phyloP scores from a whole-genome alignment of 345 rosid species.

The Schrenkiella parvula region DNA sequence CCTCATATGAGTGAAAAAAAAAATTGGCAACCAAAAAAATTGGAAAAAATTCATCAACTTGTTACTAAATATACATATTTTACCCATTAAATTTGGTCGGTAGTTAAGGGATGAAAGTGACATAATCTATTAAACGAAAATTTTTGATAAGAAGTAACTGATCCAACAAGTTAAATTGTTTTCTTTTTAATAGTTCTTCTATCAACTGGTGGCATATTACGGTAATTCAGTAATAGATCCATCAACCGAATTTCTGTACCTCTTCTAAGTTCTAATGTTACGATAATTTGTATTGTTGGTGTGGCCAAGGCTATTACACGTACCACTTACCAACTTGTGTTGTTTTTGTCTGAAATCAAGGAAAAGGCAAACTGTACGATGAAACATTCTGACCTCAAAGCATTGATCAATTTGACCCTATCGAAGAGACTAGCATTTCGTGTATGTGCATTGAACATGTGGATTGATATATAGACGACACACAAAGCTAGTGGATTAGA shows the following conservation, averaged over 20 bases:
- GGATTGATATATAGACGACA: background rate
- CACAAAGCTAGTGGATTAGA: conserved; percentile 8
- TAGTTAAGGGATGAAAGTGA: too few relatives aligned
- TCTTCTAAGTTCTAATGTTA: background rate
- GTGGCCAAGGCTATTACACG: background rate
- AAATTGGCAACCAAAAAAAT: too few relatives aligned
- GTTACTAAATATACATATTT: too few relatives aligned
- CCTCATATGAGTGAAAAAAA: too few relatives aligned
- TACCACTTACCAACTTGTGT: background rate
- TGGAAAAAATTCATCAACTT: too few relatives aligned
- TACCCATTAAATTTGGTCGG: too few relatives aligned
- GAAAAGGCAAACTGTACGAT: conserved; percentile 1
- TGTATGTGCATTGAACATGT: conserved; percentile 7
- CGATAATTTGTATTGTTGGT: background rate
- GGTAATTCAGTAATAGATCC: background rate
- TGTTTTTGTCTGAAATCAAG: conserved; percentile 18
- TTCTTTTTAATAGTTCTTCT: too few relatives aligned
- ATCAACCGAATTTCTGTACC: background rate
- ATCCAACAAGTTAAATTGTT: too few relatives aligned
- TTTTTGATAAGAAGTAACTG: too few relatives aligned
- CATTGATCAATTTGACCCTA: conserved; percentile 20
- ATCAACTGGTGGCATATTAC: background rate
- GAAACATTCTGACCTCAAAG: conserved; percentile 8
- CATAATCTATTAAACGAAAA: too few relatives aligned
- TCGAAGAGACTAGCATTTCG: conserved; percentile 5